Base-by-base conservation (phyloP, 148 eudicot genomes). In the Silene uniflora region DNA sequence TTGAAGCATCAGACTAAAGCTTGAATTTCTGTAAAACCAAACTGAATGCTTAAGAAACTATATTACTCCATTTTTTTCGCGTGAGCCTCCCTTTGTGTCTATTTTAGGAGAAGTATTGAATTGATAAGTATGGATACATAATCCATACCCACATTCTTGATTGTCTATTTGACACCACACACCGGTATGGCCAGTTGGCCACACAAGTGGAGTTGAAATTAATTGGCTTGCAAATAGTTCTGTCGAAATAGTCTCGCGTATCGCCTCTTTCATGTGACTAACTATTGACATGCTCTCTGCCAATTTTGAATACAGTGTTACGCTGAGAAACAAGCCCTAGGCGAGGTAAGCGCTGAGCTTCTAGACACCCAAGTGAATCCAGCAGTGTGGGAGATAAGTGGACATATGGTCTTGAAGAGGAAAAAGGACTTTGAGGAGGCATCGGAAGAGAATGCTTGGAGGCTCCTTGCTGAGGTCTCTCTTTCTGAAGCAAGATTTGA, bases 371-470 rank as follows among this genome's bases (percentile, higher is more conserved):
- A 95, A 83, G 98, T 95, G 80, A 95, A 95, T 78, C 98, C 98
- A 12, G 98, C 98, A 19, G 98, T 90, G 60, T 95, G 98, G 98
- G 97, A 95, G 83, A 95, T 95, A 35, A 92, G 98, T 44, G 98
- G 98, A 44, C 98, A 95, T 74, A 95, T 94, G 84, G 98, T 95
- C 25, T 78, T 95, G 63, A 95, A 95, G 85, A 82, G 96, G 82
- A 90, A 80, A 81, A 76, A 90, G 79, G 98, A 95, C 74, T 95
- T 85, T 8, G 93, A 92, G 7, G 97, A 86, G 73, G 98, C 98
- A 14, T 90, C 98, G 12, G 98, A 92, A 79, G 88, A 78, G 75
- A 89, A 88, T 73, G 98, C 98, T 11, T 90, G 98, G 98, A 86
- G 84, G 82, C 98, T 95, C 49, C 90, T 95, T 19, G 90, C 97